Conservation (phyloP, 345 rosid species). For the Alliaria petiolata region DNA sequence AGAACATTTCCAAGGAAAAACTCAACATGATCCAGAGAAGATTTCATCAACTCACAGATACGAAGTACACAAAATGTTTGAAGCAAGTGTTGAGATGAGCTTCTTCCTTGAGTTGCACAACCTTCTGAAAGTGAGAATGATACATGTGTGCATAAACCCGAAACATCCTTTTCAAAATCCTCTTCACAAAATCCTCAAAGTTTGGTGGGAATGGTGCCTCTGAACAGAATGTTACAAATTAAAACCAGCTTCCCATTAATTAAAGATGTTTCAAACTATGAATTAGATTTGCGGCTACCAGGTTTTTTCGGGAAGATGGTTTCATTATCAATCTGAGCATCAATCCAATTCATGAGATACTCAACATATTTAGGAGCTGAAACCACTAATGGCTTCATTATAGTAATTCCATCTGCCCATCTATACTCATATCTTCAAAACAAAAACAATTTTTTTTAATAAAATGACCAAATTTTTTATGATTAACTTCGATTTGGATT, state of each 20-base stretch:
- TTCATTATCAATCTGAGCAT: slow-evolving; percentile 69
- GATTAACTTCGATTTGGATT: not conserved
- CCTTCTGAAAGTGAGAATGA: slow-evolving; percentile 72
- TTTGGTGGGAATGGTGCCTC: slow-evolving; percentile 85
- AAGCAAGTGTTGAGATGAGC: slow-evolving; percentile 96
- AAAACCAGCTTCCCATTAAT: not conserved
- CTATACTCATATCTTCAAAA: slow-evolving; percentile 76
- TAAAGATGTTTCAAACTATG: not conserved
- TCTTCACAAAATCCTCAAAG: slow-evolving; percentile 80
- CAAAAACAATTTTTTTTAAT: too few species aligned
- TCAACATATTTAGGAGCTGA: slow-evolving; percentile 93
- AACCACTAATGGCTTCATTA: slow-evolving; percentile 75
- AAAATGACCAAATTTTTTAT: not conserved
- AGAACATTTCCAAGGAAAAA: not conserved
- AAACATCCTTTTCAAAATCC: slow-evolving; percentile 67
- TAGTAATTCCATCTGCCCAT: slow-evolving; percentile 85
- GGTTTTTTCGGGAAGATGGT: slow-evolving; percentile 75
- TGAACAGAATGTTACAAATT: slow-evolving; percentile 10
- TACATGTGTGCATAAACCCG: slow-evolving; percentile 93
- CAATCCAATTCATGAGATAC: slow-evolving; percentile 86
- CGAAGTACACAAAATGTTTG: slow-evolving; percentile 78
- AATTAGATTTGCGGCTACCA: slow-evolving; percentile 34
- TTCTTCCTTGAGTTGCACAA: slow-evolving; percentile 75
- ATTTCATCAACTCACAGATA: slow-evolving; percentile 52
- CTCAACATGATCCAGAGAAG: not conserved